Evolutionary conservation across 441 rosid species (phyloP), one percentile per base, ranked within the genome.

Genomic region (Biscutella laevigata): DNA sequence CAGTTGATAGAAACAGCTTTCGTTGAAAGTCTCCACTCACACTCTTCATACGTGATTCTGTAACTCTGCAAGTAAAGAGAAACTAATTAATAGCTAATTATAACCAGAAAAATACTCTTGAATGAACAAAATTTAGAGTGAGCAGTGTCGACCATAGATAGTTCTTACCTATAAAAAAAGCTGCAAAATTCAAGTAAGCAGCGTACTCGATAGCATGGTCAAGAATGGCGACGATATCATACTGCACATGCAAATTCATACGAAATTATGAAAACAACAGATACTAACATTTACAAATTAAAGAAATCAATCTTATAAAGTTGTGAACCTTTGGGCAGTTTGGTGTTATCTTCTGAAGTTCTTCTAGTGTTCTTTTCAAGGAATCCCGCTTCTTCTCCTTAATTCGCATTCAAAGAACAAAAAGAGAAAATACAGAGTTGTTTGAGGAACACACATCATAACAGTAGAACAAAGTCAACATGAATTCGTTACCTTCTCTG

Each of bases 241-340:
- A 16, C 58, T n/a, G n/a, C n/a, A n/a, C n/a, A n/a, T 53, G 35
- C 11, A 26, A 53, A 15, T 7, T 26, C 33, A 37, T 4, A 53
- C 7, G 8, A 10, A 52, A 29, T 22, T 1, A 34, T 0, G 2
- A 12, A 21, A 2, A 5, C 1, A n/a, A 11, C 1, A n/a, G 6
- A 7, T 7, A 49, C 10, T 33, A 6, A 4, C 14, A 6, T 2
- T 37, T 52, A 25, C n/a, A 27, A 3, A 14, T 13, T 2, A 46
- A 20, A 29, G 0, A 48, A 19, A 42, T 15, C 8, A 10, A 29
- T 13, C n/a, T n/a, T n/a, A n/a, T n/a, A n/a, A 36, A 6, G 6
- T 36, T 53, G 26, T 10, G 8, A 16, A 53, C 58, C 58, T 53
- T 19, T 26, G 46, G 58, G 46, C 58, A 37, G n/a, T 53, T 53